A percentile compares a stretch with the other conserved stretches of the same genome.
phyloP scores from a whole-genome alignment of 768 basidiomycete genomes.

The Termitomyces sp. region DNA sequence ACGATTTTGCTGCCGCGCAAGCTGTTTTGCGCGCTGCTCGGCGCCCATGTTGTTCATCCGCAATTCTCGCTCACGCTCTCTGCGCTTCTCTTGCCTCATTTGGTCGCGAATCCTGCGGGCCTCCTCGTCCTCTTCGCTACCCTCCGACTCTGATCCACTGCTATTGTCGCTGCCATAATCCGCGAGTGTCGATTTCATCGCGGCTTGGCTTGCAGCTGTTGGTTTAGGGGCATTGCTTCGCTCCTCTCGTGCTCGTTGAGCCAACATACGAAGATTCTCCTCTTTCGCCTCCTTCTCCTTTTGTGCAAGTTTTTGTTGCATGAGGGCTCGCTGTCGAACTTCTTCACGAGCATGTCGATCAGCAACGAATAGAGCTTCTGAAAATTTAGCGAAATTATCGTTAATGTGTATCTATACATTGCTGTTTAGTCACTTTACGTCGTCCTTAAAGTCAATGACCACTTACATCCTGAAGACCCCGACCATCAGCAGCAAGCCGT shows the following conservation, averaged over 20 bases:
- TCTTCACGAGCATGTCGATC: slow-evolving; percentile 98
- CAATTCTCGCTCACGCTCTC: slow-evolving; percentile 95
- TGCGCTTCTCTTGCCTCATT: slow-evolving; percentile 87
- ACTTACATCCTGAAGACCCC: slow-evolving; percentile 94
- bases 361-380: slow-evolving; percentile 91
- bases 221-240: slow-evolving; percentile 73
- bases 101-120: slow-evolving; percentile 81
- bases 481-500: slow-evolving; percentile 95
- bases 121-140: slow-evolving; percentile 73
- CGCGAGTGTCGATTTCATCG: slow-evolving; percentile 70
- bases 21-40: slow-evolving; percentile 92
- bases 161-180: slow-evolving; percentile 82
- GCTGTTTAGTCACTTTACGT: neutral
- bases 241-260: slow-evolving; percentile 94
- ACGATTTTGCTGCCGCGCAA: slow-evolving; percentile 94
- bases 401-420: slow-evolving; percentile 84
- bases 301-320: slow-evolving; percentile 98
- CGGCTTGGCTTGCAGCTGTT: slow-evolving; percentile 60
- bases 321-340: slow-evolving; percentile 90
- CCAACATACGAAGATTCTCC: slow-evolving; percentile 89
- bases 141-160: slow-evolving; percentile 53
- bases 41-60: slow-evolving; percentile 99
- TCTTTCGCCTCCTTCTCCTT: slow-evolving; percentile 98
- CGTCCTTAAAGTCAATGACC: neutral
- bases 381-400: slow-evolving; percentile 98